Base-by-base conservation (phyloP, 2,329 filamentous ascomycete species). In the Colletotrichum chrysophilum region DNA sequence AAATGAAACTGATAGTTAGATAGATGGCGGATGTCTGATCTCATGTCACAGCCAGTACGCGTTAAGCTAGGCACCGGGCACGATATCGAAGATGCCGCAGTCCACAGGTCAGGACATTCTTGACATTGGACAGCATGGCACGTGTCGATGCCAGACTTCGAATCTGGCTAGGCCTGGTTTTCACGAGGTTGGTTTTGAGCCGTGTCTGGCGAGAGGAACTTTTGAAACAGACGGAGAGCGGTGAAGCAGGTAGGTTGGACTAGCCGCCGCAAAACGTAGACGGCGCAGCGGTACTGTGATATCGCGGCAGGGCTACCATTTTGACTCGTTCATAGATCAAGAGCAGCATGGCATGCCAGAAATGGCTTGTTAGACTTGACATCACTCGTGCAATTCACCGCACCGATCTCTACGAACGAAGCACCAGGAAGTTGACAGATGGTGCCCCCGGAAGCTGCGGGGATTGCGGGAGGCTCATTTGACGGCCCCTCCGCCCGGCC, bases 311-410 rank as follows among this genome's bases (percentile, higher is more conserved):
- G n/a, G 4, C 43, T 21, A 52, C 43, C n/a, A 13, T 13, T 52
- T 21, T 21, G 0, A 3, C 43, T 13, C n/a, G 0, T 48, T 0
- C 10, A 24, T 13, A 24, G n/a, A 52, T 10, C 43, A 52, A 48
- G 18, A 48, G 12, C 18, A 48, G 18, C 38, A 48, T 21, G 10
- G 5, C 43, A 52, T 21, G 43, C 0, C 1, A 52, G 43, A 21
- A 13, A 52, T 13, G 43, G 1, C 43, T 48, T 0, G 2, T 0
- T 3, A n/a, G 38, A n/a, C 43, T 13, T 21, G 6, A 13, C 0
- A 21, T 21, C n/a, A 21, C 2, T 4, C n/a, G 43, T 24, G 1
- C n/a, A 13, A 24, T 21, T 52, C 4, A 52, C 43, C 43, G 1
- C n/a, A 13, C 43, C 2, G 43, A 13, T 52, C n/a, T 21, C 43